Evolutionary conservation across 805 yeast species (phyloP), one percentile per base, ranked within the genome.

Genomic region (Cyberlindnera mrakii): DNA sequence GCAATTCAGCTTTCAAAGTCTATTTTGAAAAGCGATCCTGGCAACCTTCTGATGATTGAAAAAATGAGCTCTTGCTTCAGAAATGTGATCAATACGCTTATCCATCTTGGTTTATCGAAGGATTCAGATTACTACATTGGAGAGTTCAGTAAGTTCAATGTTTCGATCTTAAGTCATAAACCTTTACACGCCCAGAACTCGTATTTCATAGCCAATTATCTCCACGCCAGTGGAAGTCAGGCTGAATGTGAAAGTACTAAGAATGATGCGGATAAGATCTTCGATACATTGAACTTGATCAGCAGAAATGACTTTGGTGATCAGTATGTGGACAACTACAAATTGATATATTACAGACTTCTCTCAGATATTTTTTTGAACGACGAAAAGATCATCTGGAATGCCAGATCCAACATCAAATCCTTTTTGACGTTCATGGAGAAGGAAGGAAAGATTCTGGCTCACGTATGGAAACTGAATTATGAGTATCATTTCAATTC

Each of bases 51-150:
- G 20, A 57, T 75, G 3, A 57, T 72, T 0, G 45, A 44, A 1
- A 48, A 57, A 13, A 54, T 78, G 30, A 53, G 68, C 11, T 52
- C 58, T 5, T 50, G 74, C 3, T 77, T 76, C 49, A 58, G 62
- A 6, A 42, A 44, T 3, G 59, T 77, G 20, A 60, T 78, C 18
- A 57, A 65, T 4, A 52, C 66, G 0, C 66, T 70, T 41, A 60
- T 68, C 14, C 72, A 68, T 31, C 54, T 77, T 32, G 89, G 90
- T 0, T 54, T 80, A 3, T 63, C 79, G 0, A 77, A 76, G 48
- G 88, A 83, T 43, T 70, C 80, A 37, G 70, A 72, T 3, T 78
- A 69, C 54, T 82, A 72, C 58, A 49, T 71, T 3, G 64, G 65
- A 6, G 90, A 84, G 50, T 64, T 76, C 20, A 15, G 16, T 4